phyloP scores from a whole-genome alignment of 2,329 filamentous ascomycete species.

The Aureobasidium musti region DNA sequence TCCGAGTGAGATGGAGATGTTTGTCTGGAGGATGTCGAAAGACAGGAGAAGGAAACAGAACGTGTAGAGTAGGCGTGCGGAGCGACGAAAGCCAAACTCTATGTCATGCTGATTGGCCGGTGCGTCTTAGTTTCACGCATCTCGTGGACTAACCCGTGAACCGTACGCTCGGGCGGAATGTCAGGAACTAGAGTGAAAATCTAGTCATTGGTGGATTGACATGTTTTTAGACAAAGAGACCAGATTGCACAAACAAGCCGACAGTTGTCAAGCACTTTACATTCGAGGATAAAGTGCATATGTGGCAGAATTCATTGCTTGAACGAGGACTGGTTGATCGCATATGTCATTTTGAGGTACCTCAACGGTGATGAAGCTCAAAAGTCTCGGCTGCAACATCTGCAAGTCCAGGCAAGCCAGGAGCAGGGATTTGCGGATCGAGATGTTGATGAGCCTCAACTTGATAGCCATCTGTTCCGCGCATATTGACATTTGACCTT shows the following conservation, averaged over 20 bases:
- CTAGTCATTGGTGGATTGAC: background rate
- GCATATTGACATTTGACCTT: too few relatives aligned
- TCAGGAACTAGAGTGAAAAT: slow-evolving; percentile 12
- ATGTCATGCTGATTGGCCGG: slow-evolving; percentile 26
- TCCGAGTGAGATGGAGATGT: slow-evolving; percentile 16
- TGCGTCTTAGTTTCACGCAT: slow-evolving; percentile 27
- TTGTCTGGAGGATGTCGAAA: slow-evolving; percentile 22
- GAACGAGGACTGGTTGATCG: background rate
- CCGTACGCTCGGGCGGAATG: slow-evolving; percentile 26
- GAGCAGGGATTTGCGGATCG: slow-evolving; percentile 27
- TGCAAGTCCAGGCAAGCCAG: slow-evolving; percentile 22
- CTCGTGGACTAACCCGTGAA: slow-evolving; percentile 26
- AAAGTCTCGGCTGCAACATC: slow-evolving; percentile 25
- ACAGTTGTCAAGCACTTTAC: background rate
- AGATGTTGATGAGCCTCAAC: slow-evolving; percentile 9
- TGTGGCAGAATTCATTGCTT: background rate
- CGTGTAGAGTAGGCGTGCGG: slow-evolving; percentile 29
- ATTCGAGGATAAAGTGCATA: background rate
- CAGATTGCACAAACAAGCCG: background rate
- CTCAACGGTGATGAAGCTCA: slow-evolving; percentile 17
- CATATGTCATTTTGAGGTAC: slow-evolving; percentile 16
- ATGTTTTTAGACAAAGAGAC: background rate
- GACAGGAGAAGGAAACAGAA: slow-evolving; percentile 29
- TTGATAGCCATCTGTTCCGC: background rate
- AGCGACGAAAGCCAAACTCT: slow-evolving; percentile 29